phyloP scores from a whole-genome alignment of 805 yeast species.

The Danielia oregonensis region DNA sequence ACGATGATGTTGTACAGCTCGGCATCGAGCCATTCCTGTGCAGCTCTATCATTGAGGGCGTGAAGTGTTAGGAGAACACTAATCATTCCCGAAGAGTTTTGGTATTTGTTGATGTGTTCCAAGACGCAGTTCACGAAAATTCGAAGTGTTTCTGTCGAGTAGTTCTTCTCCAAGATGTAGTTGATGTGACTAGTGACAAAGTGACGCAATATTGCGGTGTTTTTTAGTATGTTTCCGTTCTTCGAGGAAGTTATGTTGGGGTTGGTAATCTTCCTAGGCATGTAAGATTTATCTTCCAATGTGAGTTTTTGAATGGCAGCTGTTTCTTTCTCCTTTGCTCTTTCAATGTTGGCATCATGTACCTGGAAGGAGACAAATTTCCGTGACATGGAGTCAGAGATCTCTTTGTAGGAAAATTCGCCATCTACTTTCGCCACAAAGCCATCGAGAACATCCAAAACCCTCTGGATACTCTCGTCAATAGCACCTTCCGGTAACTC shows the following conservation, averaged over 20 bases:
- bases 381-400: conserved; percentile 26
- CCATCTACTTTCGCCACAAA: conserved; percentile 14
- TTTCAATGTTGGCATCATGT: conserved; percentile 23
- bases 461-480: conserved; percentile 26
- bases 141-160: conserved; percentile 10
- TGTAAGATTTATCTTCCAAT: conserved; percentile 2
- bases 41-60: conserved; percentile 12
- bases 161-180: conserved; percentile 12
- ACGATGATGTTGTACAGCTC: conserved; percentile 31
- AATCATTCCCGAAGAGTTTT: conserved; percentile 31
- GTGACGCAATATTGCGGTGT: conserved; percentile 19
- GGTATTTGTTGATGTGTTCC: conserved; percentile 31
- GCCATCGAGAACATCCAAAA: conserved; percentile 30
- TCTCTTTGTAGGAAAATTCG: conserved; percentile 21
- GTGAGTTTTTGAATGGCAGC: conserved; percentile 2
- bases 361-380: conserved; percentile 24
- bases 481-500: conserved; percentile 5
- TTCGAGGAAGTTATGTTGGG: conserved; percentile 21
- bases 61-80: conserved; percentile 18
- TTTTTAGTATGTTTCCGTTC: conserved; percentile 32
- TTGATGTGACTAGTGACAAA: conserved; percentile 23
- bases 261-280: conserved; percentile 23
- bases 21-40: conserved; percentile 22
- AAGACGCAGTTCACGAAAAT: conserved; percentile 34
- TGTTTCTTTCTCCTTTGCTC: conserved; percentile 5